phyloP scores from a whole-genome alignment of 768 basidiomycete genomes.

The Trametes elegans region DNA sequence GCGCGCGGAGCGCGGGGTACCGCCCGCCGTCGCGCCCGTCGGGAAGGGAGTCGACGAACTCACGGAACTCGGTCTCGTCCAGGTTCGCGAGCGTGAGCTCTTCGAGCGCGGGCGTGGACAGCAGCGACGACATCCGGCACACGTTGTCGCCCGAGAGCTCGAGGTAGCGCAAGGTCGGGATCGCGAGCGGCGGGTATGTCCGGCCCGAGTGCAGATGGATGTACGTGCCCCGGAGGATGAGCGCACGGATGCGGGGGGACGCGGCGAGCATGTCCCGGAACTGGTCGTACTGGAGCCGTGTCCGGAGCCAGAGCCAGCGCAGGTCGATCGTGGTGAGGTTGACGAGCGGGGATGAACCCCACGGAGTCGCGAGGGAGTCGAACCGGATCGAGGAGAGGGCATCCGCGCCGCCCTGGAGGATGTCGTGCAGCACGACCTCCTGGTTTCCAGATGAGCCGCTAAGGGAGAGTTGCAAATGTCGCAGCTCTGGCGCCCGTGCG shows the following conservation, averaged over 20 bases:
- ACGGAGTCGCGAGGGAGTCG: conserved; percentile 23
- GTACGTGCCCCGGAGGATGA: conserved; percentile 26
- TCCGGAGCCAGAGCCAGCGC: conserved; percentile 27
- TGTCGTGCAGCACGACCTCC: conserved; percentile 18
- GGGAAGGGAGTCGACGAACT: conserved; percentile 22
- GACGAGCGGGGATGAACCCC: conserved; percentile 15
- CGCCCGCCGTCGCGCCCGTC: conserved; percentile 6
- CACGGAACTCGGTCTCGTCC: conserved; percentile 29
- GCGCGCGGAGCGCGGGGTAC: conserved; percentile 22
- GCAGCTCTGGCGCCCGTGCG: conserved; percentile 14
- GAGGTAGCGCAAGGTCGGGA: conserved; percentile 24
- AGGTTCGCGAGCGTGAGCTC: conserved; percentile 27
- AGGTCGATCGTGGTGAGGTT: conserved; percentile 23
- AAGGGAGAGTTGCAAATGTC: conserved; percentile 22
- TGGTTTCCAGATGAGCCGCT: conserved; percentile 21
- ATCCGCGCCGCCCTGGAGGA: conserved; percentile 23
- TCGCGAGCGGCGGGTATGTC: conserved; percentile 13
- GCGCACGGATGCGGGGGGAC: conserved; percentile 19
- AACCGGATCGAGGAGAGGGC: conserved; percentile 22
- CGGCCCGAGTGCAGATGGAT: conserved; percentile 21
- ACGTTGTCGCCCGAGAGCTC: conserved; percentile 28
- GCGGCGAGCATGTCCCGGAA: conserved; percentile 23
- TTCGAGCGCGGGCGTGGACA: conserved; percentile 20
- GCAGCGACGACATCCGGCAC: conserved; percentile 24
- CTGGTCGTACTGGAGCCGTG: conserved; percentile 21